Evolutionary conservation across 768 basidiomycete species (phyloP).

Genomic region (Chalciporus piperatus): DNA sequence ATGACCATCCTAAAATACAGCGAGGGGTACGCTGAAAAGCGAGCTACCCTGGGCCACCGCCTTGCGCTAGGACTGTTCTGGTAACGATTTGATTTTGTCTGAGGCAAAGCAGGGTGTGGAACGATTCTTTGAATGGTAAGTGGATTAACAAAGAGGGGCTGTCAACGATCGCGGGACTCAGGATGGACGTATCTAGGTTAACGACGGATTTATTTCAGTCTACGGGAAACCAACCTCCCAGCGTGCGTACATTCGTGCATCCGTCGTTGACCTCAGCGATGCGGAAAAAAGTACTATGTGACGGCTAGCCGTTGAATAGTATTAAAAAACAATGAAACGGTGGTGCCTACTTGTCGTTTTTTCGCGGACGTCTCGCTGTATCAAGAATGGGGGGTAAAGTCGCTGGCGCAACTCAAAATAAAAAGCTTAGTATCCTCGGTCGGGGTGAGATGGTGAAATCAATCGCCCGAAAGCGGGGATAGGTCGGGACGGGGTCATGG

Average conservation of each 20-base stretch:
- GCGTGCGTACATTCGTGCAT: not conserved
- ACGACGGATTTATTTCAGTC: too few relatives aligned
- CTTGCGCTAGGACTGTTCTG: not conserved
- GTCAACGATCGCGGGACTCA: conserved; percentile 5
- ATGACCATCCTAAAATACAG: not conserved
- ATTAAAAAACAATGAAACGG: not conserved
- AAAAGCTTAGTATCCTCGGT: conserved; percentile 22
- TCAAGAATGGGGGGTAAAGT: conserved; percentile 17
- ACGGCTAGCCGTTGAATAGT: not conserved
- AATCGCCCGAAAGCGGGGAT: not conserved
- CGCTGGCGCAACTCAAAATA: conserved; percentile 19
- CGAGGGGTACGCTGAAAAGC: not conserved
- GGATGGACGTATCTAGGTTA: conserved; percentile 7
- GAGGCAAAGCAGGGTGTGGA: not conserved
- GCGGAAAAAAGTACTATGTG: too few relatives aligned
- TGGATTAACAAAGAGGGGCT: conserved; percentile 3
- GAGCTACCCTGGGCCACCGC: not conserved
- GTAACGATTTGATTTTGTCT: not conserved
- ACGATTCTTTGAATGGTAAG: conserved; percentile 9
- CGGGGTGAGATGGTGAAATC: not conserved
- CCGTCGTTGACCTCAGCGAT: too few relatives aligned
- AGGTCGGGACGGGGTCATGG: too few relatives aligned
- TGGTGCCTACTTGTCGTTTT: not conserved
- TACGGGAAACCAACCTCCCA: not conserved
- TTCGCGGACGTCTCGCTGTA: conserved; percentile 2